Base-by-base conservation (phyloP, 139 green algal genomes). In the Micractinium sp. region DNA sequence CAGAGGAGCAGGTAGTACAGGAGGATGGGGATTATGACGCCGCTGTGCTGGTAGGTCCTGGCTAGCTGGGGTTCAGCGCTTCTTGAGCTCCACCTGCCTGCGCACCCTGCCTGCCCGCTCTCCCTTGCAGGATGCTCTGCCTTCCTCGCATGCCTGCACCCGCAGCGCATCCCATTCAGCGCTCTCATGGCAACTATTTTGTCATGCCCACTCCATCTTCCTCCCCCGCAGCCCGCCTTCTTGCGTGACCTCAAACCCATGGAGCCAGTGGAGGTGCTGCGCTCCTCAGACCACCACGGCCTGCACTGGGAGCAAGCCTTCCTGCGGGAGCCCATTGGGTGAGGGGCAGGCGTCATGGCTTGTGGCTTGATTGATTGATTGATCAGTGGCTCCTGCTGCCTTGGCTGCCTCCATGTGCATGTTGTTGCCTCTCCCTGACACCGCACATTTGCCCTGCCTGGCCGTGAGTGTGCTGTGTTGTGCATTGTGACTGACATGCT, bases 291-390 rank as follows among this genome's bases (percentile, higher is more conserved):
- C 27, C 60, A 39, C 3, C 83, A 39, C 14, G 83, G 83, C 13
- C 63, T 87, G 83, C 67, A 87, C 67, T 87, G 83, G 83, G 66
- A 75, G 38, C 38, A 29, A 3, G 83, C 83, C 0, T 79, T 33
- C 66, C 27, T 87, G 33, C 38, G 31, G n/a, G 16, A 67, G 4
- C 38, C 23, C 38, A 67, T 87, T 29, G 35, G 67, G 83, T 81
- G 53, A 78, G 74, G 74, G 9, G 0, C 67, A 75, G 67, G 25
- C 31, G n/a, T 75, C 9, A 33, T 75, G 22, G 2, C 20, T 71
- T 71, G 63, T 71, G 63, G n/a, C n/a, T n/a, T n/a, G n/a, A n/a
- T 25, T 71, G 63, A 3, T 27, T 71, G 63, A 12, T 4, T 27
- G 63, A 2, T 16, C 63, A 71, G n/a, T n/a, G n/a, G n/a, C n/a